A percentile compares a stretch with the other conserved stretches of the same genome.
Evolutionary conservation across 345 rosid genomes (phyloP).

Genomic region (Angophora floribunda): DNA sequence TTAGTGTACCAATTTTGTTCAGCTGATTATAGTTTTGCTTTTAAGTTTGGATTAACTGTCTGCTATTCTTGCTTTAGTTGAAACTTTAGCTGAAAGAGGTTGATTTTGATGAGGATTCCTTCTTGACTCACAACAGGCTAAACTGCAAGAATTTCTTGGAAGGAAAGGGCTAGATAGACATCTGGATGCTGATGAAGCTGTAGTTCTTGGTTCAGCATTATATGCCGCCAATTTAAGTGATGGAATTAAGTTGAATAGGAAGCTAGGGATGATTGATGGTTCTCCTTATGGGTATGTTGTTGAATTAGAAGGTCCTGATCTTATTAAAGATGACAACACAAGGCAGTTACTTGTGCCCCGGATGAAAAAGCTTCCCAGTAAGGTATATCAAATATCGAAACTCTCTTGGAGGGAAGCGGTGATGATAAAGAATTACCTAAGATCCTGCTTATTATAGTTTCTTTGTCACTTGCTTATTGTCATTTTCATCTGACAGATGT

Average conservation of each 20-base stretch:
- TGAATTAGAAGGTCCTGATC: constrained; percentile 74
- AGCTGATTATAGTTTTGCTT: background rate
- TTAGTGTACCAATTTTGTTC: background rate
- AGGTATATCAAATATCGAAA: constrained; percentile 36
- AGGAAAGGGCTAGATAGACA: constrained; percentile 89
- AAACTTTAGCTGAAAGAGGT: background rate
- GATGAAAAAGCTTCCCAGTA: constrained; percentile 95
- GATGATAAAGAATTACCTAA: background rate
- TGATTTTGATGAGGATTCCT: background rate
- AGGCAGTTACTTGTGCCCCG: constrained; percentile 75
- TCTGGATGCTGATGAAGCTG: constrained; percentile 99
- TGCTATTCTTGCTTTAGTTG: background rate
- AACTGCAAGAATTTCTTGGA: constrained; percentile 87
- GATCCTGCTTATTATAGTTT: background rate
- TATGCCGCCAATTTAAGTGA: constrained; percentile 98
- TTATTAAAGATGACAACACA: constrained; percentile 55
- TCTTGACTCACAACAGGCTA: constrained; percentile 43
- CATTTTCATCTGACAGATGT: constrained; percentile 45
- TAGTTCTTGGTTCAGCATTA: constrained; percentile 88
- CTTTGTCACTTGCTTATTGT: background rate
- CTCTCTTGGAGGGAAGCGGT: background rate
- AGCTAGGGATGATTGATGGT: constrained; percentile 94
- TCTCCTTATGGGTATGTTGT: constrained; percentile 69
- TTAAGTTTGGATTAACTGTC: background rate
- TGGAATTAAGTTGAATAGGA: constrained; percentile 93